Conservation (phyloP, 306 rosid species). For the Echinosophora koreensis region DNA sequence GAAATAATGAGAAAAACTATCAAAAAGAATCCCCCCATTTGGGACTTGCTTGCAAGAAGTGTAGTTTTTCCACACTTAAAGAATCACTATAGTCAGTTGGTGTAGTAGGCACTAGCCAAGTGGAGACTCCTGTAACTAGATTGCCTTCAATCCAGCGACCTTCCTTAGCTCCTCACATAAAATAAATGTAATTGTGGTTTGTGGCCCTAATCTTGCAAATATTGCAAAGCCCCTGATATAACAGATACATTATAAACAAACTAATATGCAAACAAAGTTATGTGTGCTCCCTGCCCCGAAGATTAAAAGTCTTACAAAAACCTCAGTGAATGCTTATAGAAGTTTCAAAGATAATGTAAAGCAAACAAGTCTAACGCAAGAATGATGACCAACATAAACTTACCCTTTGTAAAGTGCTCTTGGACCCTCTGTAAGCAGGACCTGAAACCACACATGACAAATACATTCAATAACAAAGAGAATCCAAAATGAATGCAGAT, state of each 20-base stretch:
- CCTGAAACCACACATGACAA: constrained; percentile 65
- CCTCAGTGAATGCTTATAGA: background rate
- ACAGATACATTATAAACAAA: constrained; percentile 29
- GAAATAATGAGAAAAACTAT: constrained; percentile 31
- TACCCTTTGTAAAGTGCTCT: constrained; percentile 95
- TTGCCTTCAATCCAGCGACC: constrained; percentile 82
- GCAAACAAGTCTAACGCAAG: constrained; percentile 34
- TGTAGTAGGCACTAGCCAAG: constrained; percentile 11
- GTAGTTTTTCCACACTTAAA: constrained; percentile 36
- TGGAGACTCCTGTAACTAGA: constrained; percentile 48
- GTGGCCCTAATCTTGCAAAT: constrained; percentile 94
- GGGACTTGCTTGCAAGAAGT: constrained; percentile 39
- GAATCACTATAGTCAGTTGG: constrained; percentile 39
- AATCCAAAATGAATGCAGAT: constrained; percentile 18
- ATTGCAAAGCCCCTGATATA: constrained; percentile 83
- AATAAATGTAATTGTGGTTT: constrained; percentile 87
- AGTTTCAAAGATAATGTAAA: constrained; percentile 32
- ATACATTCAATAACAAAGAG: constrained; percentile 37
- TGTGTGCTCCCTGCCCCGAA: background rate
- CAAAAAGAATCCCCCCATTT: constrained; percentile 34
- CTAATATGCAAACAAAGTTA: constrained; percentile 21
- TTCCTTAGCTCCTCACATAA: constrained; percentile 87
- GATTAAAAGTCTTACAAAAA: background rate
- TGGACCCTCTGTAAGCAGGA: constrained; percentile 82
- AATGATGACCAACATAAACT: constrained; percentile 51